These are phyloP conservation scores for Calocera cornea DNA, from an alignment of 768 basidiomycete genomes.

Conservation along the genomic window DNA sequence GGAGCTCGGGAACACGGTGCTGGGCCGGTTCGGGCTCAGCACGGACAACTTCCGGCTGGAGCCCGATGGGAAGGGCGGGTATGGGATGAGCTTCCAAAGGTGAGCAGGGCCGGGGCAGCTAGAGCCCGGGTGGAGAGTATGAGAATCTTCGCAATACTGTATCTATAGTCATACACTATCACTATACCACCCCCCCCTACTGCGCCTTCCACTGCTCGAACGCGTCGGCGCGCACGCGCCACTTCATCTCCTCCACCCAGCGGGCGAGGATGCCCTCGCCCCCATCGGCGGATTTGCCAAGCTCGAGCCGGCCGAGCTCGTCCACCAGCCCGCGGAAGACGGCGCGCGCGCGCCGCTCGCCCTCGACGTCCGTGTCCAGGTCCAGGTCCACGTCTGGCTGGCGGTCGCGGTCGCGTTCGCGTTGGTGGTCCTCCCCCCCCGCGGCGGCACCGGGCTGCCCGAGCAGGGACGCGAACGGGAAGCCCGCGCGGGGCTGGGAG, in stretches of 20 bases:
- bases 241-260: not conserved
- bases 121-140: not conserved
- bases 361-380: conserved; percentile 1
- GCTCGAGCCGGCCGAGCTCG: not conserved
- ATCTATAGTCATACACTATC: not conserved
- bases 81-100: conserved; percentile 66
- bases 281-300: not conserved
- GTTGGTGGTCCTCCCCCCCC: conserved; percentile 50
- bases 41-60: conserved; percentile 96
- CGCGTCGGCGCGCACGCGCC: not conserved
- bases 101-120: not conserved
- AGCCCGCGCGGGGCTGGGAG: not conserved
- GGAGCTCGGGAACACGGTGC: conserved; percentile 74
- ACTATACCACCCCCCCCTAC: not conserved
- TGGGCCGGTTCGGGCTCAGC: conserved; percentile 84
- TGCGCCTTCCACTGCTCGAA: not conserved
- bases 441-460: conserved; percentile 38
- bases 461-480: not conserved
- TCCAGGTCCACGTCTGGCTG: conserved; percentile 27
- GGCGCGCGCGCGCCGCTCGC: not conserved
- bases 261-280: not conserved
- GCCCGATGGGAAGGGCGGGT: conserved; percentile 89
- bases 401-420: conserved; percentile 65
- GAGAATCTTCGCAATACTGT: not conserved
- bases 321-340: conserved; percentile 4